Evolutionary conservation across 1,284 basidiomycete genomes (phyloP), one percentile per base, ranked within the genome.

Genomic region (Rhodotorula sp.): DNA sequence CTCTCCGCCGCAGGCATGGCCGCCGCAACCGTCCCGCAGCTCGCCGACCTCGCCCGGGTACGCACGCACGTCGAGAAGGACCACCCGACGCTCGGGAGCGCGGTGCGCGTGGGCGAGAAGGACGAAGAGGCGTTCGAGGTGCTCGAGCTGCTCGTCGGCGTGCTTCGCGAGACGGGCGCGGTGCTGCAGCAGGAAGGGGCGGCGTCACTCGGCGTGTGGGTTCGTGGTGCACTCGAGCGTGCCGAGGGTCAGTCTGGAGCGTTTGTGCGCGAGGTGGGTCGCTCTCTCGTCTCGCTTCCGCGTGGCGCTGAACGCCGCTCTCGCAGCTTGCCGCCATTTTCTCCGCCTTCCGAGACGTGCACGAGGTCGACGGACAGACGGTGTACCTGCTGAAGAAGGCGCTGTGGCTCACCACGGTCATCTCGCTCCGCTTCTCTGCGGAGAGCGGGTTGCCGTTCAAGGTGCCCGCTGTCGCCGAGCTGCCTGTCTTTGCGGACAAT

Each of bases 311-410:
- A 42, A 48, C 1, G 10, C 44, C 50, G 19, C 27, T 9, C 53
- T 46, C 67, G 19, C 75, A 92, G 89, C 84, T 93, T 52, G 88
- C 90, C 23, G 83, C 85, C 25, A 88, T 87, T 17, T 86, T 93
- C 70, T 91, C 91, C 46, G 89, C 86, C 14, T 92, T 92, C 78
- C 85, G 83, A 72, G 91, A 93, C 79, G 89, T 90, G 87, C 83
- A 85, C 23, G 64, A 85, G 13, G 85, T 92, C 2, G 81, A 89
- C 55, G 87, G 84, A 44, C 82, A 86, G 80, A 85, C 74, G 13
- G 85, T 93, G 16, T 93, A 91, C 81, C 86, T 91, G 78, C 91
- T 92, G 85, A 94, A 93, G 81, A 93, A 94, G 78, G 92, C 91
- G 3, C 84, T 95, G 45, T 91, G 93, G 81, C 85, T 95, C 54